phyloP scores from a whole-genome alignment of 768 basidiomycete species.

The Tephrocybe sp. region DNA sequence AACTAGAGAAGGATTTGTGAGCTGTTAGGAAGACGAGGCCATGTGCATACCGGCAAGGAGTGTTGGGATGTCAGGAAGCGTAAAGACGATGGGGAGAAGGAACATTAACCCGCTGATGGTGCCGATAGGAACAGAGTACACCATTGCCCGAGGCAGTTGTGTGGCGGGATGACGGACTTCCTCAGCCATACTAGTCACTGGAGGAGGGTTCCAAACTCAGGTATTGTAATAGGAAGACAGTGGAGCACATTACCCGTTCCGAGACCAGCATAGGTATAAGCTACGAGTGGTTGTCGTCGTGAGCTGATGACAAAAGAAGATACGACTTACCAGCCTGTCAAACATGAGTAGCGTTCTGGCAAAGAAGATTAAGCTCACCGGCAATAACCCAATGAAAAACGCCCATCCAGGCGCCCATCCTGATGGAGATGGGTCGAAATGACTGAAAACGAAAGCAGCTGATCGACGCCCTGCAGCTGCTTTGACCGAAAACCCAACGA shows the following conservation, averaged over 20 bases:
- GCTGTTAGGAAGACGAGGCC: conserved; percentile 3
- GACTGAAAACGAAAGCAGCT: conserved; percentile 53
- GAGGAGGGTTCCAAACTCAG: background rate
- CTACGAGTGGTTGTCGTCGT: conserved; percentile 13
- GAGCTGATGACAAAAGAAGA: background rate
- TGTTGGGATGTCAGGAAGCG: conserved; percentile 55
- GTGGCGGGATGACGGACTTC: conserved; percentile 59
- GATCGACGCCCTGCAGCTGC: conserved; percentile 55
- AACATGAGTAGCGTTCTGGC: background rate
- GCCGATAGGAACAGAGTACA: conserved; percentile 53
- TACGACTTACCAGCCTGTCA: conserved; percentile 31
- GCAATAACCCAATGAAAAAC: conserved; percentile 65
- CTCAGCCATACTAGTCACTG: conserved; percentile 67
- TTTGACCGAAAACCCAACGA: conserved; percentile 56
- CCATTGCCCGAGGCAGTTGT: conserved; percentile 56
- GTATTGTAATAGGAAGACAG: background rate
- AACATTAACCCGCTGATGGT: conserved; percentile 51
- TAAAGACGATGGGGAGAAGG: conserved; percentile 64
- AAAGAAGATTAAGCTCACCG: too few species aligned
- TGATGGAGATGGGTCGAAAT: conserved; percentile 61
- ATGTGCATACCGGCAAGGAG: conserved; percentile 44
- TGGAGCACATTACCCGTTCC: conserved; percentile 52
- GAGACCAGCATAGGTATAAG: conserved; percentile 58
- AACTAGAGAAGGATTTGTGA: conserved; percentile 28
- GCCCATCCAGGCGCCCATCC: conserved; percentile 71